Evolutionary conservation across 2,329 filamentous ascomycete species (phyloP), one percentile per base, ranked within the genome.

Genomic region (Exophiala dermatitidis): DNA sequence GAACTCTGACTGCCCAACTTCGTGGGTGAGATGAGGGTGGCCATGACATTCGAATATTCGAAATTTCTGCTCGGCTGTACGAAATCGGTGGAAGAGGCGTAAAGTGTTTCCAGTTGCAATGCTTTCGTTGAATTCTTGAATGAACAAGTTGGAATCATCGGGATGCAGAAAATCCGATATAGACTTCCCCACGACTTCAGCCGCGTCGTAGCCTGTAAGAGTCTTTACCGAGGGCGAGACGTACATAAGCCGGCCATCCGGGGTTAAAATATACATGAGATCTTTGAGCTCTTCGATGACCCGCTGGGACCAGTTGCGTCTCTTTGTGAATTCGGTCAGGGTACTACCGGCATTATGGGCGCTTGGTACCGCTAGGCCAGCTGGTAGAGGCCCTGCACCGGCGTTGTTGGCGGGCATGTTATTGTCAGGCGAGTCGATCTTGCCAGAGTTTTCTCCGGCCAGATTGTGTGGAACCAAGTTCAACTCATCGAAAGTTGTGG

Each of bases 231-330:
- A 93, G 1, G 88, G 86, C 34, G 90, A 95, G n/a, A 86, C 82
- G 66, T 93, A 95, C 54, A 87, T 80, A 63, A 97, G 85, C 60
- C 86, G 82, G 36, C 90, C 89, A 63, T 93, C 84, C 28, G 88
- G 81, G 44, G 89, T 90, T 48, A 97, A 79, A 54, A 97, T 90
- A 66, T 95, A 84, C 51, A 95, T 72, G 62, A 96, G 82, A 69
- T 96, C 91, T 66, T 85, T 87, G 62, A 97, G 76, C 74, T 95
- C 90, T 69, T 94, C 88, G 28, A 96, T 81, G 8, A 95, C 85
- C 60, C 88, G 85, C 67, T 90, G 87, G 10, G 88, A 86, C 91
- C 91, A 96, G 67, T 93, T 84, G 57, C 79, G 72, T 53, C 82
- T 73, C 67, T 83, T 83, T 10, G 79, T 84, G 63, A 84, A 84